Base-by-base conservation (phyloP, 306 rosid genomes). In the Dryas drummondii region DNA sequence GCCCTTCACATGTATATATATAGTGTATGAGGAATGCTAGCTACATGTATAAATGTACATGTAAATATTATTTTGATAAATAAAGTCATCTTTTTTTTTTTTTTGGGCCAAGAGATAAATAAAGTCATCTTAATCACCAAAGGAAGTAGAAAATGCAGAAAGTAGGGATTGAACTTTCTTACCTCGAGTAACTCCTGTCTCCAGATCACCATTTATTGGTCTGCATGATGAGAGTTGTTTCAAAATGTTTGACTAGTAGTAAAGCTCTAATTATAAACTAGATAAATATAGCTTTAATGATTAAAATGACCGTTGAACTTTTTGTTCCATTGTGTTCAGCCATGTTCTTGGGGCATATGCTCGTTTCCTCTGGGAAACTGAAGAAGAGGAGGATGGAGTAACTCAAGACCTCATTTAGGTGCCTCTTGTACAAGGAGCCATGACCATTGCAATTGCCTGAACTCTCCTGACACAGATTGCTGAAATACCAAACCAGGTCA, bases 311-410 rank as follows among this genome's bases (percentile, higher is more conserved):
- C 65, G 12, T 52, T 64, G 55, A 66, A 52, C 55, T 66, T 66
- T 54, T 45, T 10, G 52, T 84, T 68, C 13, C 22, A 4, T 81
- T 26, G 49, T 42, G 73, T 82, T 71, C 91, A 94, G 98, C 84
- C 63, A 82, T 78, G 85, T 90, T 79, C 91, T 87, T 72, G 97
- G 91, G 48, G 92, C 97, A 16, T 87, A 94, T 74, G 90, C 96
- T 61, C 72, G 74, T 73, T 91, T 94, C 82, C 97, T 94, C 53
- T 90, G 97, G 98, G 93, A 91, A 80, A 77, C 46, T 4, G 96
- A 83, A 17, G 96, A 85, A 26, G 88, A 78, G 76, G 82, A 80
- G 66, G 84, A 86, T 41, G 62, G 44, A 55, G 66, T 37, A 11
- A 78, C 74, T 76, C 68, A 76, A 68, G 70, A 16, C 58, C 74